phyloP scores from a whole-genome alignment of 2,329 filamentous ascomycete genomes.

The Saccharata proteae region DNA sequence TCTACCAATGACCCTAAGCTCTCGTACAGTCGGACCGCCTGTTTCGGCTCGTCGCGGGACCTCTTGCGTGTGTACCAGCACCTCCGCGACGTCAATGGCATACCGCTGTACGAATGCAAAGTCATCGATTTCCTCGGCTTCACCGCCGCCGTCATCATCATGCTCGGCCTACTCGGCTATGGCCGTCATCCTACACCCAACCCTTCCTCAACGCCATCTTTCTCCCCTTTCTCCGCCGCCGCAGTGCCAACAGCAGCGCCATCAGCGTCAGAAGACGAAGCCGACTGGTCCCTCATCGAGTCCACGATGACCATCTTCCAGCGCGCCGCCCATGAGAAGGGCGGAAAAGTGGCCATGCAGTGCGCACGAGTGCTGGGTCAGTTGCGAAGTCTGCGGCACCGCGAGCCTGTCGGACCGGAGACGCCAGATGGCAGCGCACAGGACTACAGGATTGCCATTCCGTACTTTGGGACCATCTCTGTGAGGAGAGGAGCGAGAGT shows the following conservation, averaged over 20 bases:
- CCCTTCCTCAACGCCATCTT: too few species aligned
- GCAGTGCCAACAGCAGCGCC: too few species aligned
- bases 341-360: conserved; percentile 28
- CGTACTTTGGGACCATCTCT: conserved; percentile 30
- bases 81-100: conserved; percentile 19
- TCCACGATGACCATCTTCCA: conserved; percentile 30
- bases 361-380: conserved; percentile 26
- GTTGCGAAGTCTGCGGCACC: conserved; percentile 19
- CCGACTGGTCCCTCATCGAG: conserved; percentile 26
- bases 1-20: conserved; percentile 23
- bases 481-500: conserved; percentile 19
- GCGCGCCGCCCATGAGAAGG: conserved; percentile 27
- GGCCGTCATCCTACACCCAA: conserved; percentile 12
- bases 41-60: conserved; percentile 28
- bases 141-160: conserved; percentile 31
- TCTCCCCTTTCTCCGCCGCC: too few species aligned
- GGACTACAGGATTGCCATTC: conserved; percentile 22
- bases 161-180: conserved; percentile 30
- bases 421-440: conserved; percentile 1
- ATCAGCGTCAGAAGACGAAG: conserved; percentile 23
- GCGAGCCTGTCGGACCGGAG: conserved; percentile 3
- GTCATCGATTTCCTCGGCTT: conserved; percentile 36
- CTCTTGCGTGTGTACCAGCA: conserved; percentile 29
- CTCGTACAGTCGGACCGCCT: conserved; percentile 26
- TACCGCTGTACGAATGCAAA: conserved; percentile 33